Evolutionary conservation across 371 early-diverging fungal species (phyloP), one percentile per base, ranked within the genome.

Genomic region (Mucor circinelloides): DNA sequence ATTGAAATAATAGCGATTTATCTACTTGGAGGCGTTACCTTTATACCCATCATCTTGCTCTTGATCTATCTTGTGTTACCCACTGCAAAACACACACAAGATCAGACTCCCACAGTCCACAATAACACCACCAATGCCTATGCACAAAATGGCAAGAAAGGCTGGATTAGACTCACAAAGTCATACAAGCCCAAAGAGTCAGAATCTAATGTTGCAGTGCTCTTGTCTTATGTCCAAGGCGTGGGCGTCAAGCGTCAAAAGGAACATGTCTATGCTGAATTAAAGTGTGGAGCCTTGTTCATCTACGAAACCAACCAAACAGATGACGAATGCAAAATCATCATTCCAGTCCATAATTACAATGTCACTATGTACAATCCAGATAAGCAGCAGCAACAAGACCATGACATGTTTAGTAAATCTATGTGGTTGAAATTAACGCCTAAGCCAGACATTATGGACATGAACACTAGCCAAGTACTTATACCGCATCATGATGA

Each of bases 271-370:
- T 96, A 87, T 72, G 94, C 85, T 2, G 91, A 93, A 12, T 73
- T 96, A 36, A 89, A 91, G 50, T 87, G 91, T 68, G 90, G 93
- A 46, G 91, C 91, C 13, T 80, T 96, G 40, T 91, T 93, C 64
- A 72, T 95, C 61, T 96, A 94, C 71, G 92, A 92, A 58, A 84
- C 87, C 42, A 93, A 93, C 58, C 80, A 86, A 17, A 85, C 85
- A 56, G 82, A 87, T 28, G 66, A 73, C 38, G 72, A 71, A n/a
- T 94, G 94, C 73, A 83, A 88, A 31, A 82, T 89, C 25, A 90
- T 94, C 7, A 85, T 94, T 25, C 83, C 88, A 17, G 78, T 94
- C 69, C 83, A 89, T 4, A 77, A 90, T 63, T 90, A 89, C 69
- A 74, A 81, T 19, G 90, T 94, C 30, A 76, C 85, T 17, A 78